phyloP scores from a whole-genome alignment of 2,329 filamentous ascomycete species.

The Tolypocladium guangdongense region DNA sequence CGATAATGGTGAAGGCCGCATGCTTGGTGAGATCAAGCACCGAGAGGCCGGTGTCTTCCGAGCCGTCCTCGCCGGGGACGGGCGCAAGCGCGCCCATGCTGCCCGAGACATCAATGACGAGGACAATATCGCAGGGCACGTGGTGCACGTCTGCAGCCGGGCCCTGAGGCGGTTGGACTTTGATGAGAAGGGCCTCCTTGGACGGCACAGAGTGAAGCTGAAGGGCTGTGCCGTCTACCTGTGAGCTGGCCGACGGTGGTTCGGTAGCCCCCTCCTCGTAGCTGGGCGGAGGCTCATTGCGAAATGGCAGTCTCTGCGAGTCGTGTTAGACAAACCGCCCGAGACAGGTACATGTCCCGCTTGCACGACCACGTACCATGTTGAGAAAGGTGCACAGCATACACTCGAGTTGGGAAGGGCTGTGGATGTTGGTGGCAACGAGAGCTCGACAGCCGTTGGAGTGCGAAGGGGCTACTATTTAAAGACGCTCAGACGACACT shows the following conservation, averaged over 20 bases:
- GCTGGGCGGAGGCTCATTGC: neutral
- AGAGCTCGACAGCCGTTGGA: neutral
- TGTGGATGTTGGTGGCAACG: neutral
- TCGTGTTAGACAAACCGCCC: neutral
- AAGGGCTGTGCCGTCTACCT: conserved; percentile 8
- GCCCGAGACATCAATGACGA: conserved; percentile 50
- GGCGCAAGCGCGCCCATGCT: conserved; percentile 42
- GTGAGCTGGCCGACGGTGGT: neutral
- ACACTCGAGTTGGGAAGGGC: neutral
- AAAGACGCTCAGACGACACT: neutral
- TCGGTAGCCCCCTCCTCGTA: neutral
- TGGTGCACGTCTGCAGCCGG: conserved; percentile 22
- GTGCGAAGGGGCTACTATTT: neutral
- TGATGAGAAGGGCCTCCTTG: conserved; percentile 31
- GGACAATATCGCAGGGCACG: conserved; percentile 47
- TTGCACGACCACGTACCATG: neutral
- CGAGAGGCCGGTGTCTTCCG: conserved; percentile 39
- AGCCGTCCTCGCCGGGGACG: conserved; percentile 29
- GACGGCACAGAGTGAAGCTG: conserved; percentile 28
- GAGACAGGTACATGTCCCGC: neutral
- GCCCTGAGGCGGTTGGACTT: conserved; percentile 30
- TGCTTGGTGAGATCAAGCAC: conserved; percentile 51
- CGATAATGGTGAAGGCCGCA: conserved; percentile 45
- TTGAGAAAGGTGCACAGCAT: neutral
- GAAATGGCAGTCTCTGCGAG: neutral